Conservation (phyloP, 2,329 filamentous ascomycete genomes). For the Aspergillus pseudoviridinutans region DNA sequence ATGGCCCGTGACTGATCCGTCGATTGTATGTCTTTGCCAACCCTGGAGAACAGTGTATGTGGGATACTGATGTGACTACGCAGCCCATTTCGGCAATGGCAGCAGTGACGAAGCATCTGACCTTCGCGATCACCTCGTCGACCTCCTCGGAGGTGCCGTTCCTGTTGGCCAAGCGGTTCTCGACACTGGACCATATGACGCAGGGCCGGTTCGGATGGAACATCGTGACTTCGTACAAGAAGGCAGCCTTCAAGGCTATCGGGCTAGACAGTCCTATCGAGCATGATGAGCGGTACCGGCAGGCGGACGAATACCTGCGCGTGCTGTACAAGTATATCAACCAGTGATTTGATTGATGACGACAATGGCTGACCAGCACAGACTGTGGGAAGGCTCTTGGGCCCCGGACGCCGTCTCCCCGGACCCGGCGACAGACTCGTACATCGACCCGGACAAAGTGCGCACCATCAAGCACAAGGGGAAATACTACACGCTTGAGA, state of each 20-base stretch:
- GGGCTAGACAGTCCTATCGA: constrained; percentile 55
- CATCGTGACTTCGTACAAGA: constrained; percentile 62
- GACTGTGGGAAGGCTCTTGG: constrained; percentile 55
- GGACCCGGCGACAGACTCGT: constrained; percentile 52
- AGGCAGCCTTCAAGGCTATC: constrained; percentile 60
- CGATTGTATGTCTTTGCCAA: constrained; percentile 47
- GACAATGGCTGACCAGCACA: constrained; percentile 15
- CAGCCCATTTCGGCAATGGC: constrained; percentile 64
- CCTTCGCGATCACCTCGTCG: constrained; percentile 60
- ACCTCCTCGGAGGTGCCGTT: constrained; percentile 63
- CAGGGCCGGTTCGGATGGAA: constrained; percentile 62
- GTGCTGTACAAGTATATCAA: constrained; percentile 55
- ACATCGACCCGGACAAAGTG: constrained; percentile 57
- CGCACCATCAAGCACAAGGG: constrained; percentile 59
- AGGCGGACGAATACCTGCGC: constrained; percentile 59
- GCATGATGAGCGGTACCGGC: constrained; percentile 58
- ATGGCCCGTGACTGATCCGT: constrained; percentile 63
- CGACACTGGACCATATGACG: constrained; percentile 60
- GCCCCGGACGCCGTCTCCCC: constrained; percentile 54
- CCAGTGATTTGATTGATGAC: not conserved
- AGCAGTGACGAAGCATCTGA: constrained; percentile 60
- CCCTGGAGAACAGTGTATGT: too few relatives aligned
- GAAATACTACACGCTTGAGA: constrained; percentile 49
- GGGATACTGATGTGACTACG: not conserved
- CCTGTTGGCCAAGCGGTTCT: constrained; percentile 59